A percentile compares a stretch with the other conserved stretches of the same genome.
Conservation (phyloP, 1,284 basidiomycete genomes). For the Leccinum huronense region DNA sequence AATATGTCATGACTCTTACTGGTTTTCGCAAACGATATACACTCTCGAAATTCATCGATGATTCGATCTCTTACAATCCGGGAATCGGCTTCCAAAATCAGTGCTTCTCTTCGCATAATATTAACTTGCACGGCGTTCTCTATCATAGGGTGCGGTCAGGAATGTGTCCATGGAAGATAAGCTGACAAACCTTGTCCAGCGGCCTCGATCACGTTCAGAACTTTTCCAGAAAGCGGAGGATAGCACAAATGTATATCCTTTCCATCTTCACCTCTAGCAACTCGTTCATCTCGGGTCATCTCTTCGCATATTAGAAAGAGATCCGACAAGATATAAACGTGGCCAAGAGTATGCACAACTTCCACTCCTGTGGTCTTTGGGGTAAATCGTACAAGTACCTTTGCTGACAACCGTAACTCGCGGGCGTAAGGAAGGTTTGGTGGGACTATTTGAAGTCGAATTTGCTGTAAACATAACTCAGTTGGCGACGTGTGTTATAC, state of each 20-base stretch:
- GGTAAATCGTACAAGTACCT: constrained; percentile 76
- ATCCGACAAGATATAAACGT: constrained; percentile 90
- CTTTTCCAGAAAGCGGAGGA: constrained; percentile 94
- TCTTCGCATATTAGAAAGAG: constrained; percentile 86
- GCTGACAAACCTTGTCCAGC: constrained; percentile 51
- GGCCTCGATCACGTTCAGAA: constrained; percentile 71
- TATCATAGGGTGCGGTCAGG: constrained; percentile 33
- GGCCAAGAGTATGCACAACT: constrained; percentile 74
- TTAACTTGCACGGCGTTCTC: constrained; percentile 74
- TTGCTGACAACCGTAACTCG: constrained; percentile 71
- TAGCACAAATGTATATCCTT: constrained; percentile 93
- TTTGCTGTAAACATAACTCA: constrained; percentile 54
- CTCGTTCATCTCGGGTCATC: constrained; percentile 67
- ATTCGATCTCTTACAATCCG: constrained; percentile 64
- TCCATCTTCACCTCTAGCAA: constrained; percentile 49
- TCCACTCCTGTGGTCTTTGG: constrained; percentile 74
- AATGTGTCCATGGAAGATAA: constrained; percentile 9
- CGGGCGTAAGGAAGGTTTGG: constrained; percentile 81
- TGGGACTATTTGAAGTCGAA: constrained; percentile 88
- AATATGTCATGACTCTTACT: constrained; percentile 46
- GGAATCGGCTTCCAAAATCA: constrained; percentile 69
- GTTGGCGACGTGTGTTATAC: constrained; percentile 15
- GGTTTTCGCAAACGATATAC: constrained; percentile 76
- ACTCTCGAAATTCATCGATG: constrained; percentile 76
- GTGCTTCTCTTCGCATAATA: constrained; percentile 87